Conservation (phyloP, 768 basidiomycete genomes). For the Multifurca ochricompacta region DNA sequence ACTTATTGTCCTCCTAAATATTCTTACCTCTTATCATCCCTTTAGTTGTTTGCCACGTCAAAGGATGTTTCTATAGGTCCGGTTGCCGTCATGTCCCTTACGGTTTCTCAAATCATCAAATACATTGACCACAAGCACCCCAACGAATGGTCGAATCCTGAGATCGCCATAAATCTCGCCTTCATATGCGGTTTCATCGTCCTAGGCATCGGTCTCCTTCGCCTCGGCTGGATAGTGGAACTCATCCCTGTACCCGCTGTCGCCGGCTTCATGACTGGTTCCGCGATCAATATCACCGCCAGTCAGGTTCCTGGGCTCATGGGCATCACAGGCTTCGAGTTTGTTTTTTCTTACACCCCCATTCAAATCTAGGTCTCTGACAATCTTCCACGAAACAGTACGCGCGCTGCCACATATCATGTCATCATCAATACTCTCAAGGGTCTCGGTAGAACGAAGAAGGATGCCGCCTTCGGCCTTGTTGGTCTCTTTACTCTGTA, state of each 20-base stretch:
- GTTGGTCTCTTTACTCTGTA: conserved; percentile 67
- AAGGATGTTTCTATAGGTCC: conserved; percentile 99
- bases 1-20: background rate
- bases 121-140: conserved; percentile 49
- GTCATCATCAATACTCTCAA: conserved; percentile 94
- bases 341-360: conserved; percentile 25
- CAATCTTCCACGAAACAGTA: conserved; percentile 40
- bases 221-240: conserved; percentile 91
- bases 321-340: conserved; percentile 83
- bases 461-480: conserved; percentile 90
- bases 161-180: conserved; percentile 79
- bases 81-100: conserved; percentile 96
- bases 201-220: conserved; percentile 78
- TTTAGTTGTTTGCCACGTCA: conserved; percentile 87
- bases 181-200: conserved; percentile 89
- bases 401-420: conserved; percentile 72
- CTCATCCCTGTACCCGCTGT: conserved; percentile 85
- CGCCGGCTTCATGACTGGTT: conserved; percentile 94
- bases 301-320: conserved; percentile 87
- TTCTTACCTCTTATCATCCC: background rate
- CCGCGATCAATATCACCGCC: conserved; percentile 85
- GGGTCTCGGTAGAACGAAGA: conserved; percentile 56
- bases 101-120: conserved; percentile 72
- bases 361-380: background rate
- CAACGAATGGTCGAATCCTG: conserved; percentile 50